phyloP scores from a whole-genome alignment of 2,329 filamentous ascomycete species.

The Remersonia thermophila region DNA sequence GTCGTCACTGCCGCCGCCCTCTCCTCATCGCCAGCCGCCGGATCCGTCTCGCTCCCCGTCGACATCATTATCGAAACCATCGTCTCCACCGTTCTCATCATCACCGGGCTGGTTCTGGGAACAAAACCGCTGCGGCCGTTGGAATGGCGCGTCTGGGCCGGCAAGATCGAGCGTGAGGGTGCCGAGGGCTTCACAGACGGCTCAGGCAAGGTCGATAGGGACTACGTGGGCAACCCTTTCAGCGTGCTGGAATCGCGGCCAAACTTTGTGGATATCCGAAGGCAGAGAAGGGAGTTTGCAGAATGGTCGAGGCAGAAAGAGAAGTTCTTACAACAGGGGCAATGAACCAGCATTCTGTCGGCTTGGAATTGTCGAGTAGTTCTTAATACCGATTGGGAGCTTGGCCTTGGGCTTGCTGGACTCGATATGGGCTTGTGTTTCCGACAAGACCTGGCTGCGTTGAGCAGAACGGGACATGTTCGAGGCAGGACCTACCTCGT shows the following conservation, averaged over 20 bases:
- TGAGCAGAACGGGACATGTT: too few species aligned
- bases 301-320: slow-evolving; percentile 52
- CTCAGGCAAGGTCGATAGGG: slow-evolving; percentile 55
- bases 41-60: slow-evolving; percentile 49
- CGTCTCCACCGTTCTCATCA: slow-evolving; percentile 66
- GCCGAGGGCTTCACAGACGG: slow-evolving; percentile 42
- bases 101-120: slow-evolving; percentile 66
- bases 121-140: slow-evolving; percentile 75
- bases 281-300: slow-evolving; percentile 65
- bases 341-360: slow-evolving; percentile 1
- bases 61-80: slow-evolving; percentile 86
- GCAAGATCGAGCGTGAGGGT: slow-evolving; percentile 71
- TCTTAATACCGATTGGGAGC: too few species aligned
- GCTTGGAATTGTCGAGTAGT: too few species aligned
- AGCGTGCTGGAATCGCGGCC: slow-evolving; percentile 63
- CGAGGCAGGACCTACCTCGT: too few species aligned
- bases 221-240: slow-evolving; percentile 68
- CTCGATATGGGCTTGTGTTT: too few species aligned
- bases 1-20: slow-evolving; percentile 30
- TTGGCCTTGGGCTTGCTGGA: neutral
- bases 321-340: slow-evolving; percentile 1
- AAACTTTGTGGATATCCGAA: slow-evolving; percentile 80
- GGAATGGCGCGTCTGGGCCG: slow-evolving; percentile 69
- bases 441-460: too few species aligned
- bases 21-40: slow-evolving; percentile 27